Percentiles rank a stretch among this genome's conserved stretches.
phyloP scores from a whole-genome alignment of 2,329 filamentous ascomycete genomes.

The Dactylonectria macrodidyma region DNA sequence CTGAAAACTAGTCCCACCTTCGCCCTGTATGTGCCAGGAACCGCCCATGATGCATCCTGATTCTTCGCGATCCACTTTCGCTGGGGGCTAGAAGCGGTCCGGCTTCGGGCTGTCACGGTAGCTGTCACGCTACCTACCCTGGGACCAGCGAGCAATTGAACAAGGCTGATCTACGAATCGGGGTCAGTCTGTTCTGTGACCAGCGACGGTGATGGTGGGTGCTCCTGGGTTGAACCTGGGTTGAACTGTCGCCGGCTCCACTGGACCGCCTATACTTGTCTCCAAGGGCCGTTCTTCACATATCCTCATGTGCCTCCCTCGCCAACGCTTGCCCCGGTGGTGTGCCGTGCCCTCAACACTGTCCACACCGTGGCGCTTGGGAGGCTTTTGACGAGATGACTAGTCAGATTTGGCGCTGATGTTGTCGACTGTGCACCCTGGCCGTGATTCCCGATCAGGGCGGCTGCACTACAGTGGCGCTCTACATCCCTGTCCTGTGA shows the following conservation, averaged over 20 bases:
- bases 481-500: conserved; percentile 33
- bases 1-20: conserved; percentile 3
- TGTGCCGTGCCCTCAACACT: conserved; percentile 21
- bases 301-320: conserved; percentile 38
- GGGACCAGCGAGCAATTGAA: conserved; percentile 8
- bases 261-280: conserved; percentile 23
- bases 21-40: conserved; percentile 12
- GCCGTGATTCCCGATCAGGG: conserved; percentile 41
- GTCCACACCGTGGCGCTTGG: conserved; percentile 10
- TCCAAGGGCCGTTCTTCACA: conserved; percentile 34
- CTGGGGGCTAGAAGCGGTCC: conserved; percentile 26
- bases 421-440: conserved; percentile 25
- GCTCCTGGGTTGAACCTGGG: too few species aligned
- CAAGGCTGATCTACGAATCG: conserved; percentile 7
- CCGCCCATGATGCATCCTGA: conserved; percentile 21
- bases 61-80: conserved; percentile 24
- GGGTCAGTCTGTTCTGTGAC: background rate
- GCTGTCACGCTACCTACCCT: conserved; percentile 29
- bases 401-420: conserved; percentile 40
- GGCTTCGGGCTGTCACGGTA: conserved; percentile 39
- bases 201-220: conserved; percentile 10
- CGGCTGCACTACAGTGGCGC: conserved; percentile 40
- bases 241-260: conserved; percentile 12
- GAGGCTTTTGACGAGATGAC: conserved; percentile 38
- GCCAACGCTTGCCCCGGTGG: conserved; percentile 27